These are phyloP conservation scores for Boletus austroedulis DNA, from an alignment of 1,284 basidiomycete genomes.

Conservation along the genomic window DNA sequence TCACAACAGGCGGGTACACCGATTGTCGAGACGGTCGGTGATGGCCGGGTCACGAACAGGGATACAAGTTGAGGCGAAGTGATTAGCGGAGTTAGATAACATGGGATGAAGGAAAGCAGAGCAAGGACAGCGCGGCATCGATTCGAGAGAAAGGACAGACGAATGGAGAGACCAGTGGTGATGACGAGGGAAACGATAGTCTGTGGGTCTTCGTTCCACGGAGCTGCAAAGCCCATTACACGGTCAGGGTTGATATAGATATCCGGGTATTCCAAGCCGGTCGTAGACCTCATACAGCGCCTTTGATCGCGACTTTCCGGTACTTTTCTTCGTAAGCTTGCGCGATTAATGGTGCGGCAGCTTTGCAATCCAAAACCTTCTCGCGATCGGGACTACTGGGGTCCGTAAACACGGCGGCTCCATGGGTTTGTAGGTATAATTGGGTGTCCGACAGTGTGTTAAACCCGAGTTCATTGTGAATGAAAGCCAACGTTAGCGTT, in stretches of 20 bases:
- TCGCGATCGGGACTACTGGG: conserved; percentile 55
- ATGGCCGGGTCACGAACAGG: conserved; percentile 3
- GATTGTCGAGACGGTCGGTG: conserved; percentile 1
- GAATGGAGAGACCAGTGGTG: conserved; percentile 11
- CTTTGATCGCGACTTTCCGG: conserved; percentile 72
- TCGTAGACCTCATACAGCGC: conserved; percentile 48
- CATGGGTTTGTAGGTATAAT: conserved; percentile 71
- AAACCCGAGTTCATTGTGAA: conserved; percentile 84
- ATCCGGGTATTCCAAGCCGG: conserved; percentile 8
- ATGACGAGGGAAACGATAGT: conserved; percentile 14
- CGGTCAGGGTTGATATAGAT: conserved; percentile 1
- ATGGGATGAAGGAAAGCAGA: conserved; percentile 11
- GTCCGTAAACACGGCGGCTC: conserved; percentile 69
- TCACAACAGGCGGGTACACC: conserved; percentile 8
- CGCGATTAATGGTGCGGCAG: conserved; percentile 49
- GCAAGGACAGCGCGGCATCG: conserved; percentile 8
- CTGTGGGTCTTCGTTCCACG: conserved; percentile 18
- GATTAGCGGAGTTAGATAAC: conserved; percentile 13
- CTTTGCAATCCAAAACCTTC: conserved; percentile 68
- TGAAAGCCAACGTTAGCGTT: conserved; percentile 72
- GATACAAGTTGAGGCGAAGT: conserved; percentile 2
- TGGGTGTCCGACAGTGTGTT: conserved; percentile 63
- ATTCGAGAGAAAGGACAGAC: conserved; percentile 14
- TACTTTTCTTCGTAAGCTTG: conserved; percentile 72
- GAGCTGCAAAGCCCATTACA: conserved; percentile 7